Conservation (phyloP, 2,329 filamentous ascomycete genomes). For the Hypoxylon sp. region DNA sequence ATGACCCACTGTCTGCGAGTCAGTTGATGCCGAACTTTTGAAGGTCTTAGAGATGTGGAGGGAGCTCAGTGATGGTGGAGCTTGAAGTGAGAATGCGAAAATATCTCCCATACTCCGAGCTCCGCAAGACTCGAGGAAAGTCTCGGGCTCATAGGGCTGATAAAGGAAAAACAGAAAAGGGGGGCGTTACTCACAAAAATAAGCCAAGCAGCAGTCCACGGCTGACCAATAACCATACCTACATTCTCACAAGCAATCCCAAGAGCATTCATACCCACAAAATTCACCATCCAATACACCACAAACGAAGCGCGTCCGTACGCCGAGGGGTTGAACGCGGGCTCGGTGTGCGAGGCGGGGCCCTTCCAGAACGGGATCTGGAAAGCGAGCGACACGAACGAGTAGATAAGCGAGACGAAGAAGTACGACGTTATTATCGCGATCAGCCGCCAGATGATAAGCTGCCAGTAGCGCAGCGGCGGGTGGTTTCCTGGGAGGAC, state of each 20-base stretch:
- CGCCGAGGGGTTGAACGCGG: constrained; percentile 59
- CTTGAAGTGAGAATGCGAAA: background rate
- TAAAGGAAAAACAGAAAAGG: background rate
- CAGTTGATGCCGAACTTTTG: constrained; percentile 1
- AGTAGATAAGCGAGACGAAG: constrained; percentile 73
- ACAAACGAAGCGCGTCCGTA: constrained; percentile 71
- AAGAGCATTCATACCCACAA: constrained; percentile 72
- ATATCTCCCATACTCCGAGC: background rate
- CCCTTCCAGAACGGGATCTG: constrained; percentile 70
- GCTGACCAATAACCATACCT: constrained; percentile 71
- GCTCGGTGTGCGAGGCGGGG: constrained; percentile 55
- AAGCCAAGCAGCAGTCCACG: constrained; percentile 71
- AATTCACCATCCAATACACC: constrained; percentile 75
- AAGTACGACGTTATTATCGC: constrained; percentile 71
- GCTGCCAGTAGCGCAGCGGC: constrained; percentile 68
- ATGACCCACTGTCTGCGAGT: constrained; percentile 66
- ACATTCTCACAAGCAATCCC: constrained; percentile 75
- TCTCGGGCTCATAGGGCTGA: background rate
- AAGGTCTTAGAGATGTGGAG: background rate
- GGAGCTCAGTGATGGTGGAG: background rate
- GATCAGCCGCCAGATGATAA: constrained; percentile 69
- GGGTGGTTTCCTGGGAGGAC: constrained; percentile 67
- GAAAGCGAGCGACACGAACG: constrained; percentile 73
- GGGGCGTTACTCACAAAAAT: constrained; percentile 63
- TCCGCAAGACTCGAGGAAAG: background rate